Evolutionary conservation across 1,284 basidiomycete genomes (phyloP), one percentile per base, ranked within the genome.

Genomic region (Ganoderma leucocontextum): DNA sequence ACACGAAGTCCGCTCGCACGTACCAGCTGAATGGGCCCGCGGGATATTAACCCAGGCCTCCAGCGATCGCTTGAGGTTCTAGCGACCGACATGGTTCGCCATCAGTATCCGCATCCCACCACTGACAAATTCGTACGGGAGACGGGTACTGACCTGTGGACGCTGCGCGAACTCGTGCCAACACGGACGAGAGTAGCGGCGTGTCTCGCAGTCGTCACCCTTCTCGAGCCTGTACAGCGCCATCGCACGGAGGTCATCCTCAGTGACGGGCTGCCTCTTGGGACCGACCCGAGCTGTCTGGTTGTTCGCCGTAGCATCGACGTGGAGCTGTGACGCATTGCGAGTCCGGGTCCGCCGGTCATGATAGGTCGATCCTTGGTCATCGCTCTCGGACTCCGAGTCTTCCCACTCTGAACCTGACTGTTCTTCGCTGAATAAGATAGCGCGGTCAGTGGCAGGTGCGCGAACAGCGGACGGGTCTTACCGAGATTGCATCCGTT

Each of bases 161-260:
- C 55, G 55, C 6, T 35, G 9, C 19, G 55, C 55, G n/a, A 58
- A 58, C 19, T 58, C 55, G 35, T n/a, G 35, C 55, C 35, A 58
- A 8, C 8, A 2, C 7, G 55, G 19, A n/a, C 19, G n/a, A 3
- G 13, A 38, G 19, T n/a, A 35, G 35, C 7, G 17, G 17, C 33
- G 15, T n/a, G 33, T n/a, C 10, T 17, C 19, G 12, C 15, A 38
- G 9, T n/a, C 55, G 3, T 6, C 55, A 13, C 29, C 22, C 55
- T 58, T 58, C 33, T 36, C n/a, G 55, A 2, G 22, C 10, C 19
- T 38, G 19, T 58, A 58, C n/a, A 35, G 35, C 55, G 55, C 55
- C 55, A 58, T 58, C 35, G 55, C 35, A 35, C 55, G 55, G n/a
- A 58, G 55, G 35, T 58, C 55, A 0, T 17, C 19, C 0, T 38